Evolutionary conservation across 106 monocot species (phyloP), one percentile per base, ranked within the genome.

Genomic region (Acanthochlamys bracteata): DNA sequence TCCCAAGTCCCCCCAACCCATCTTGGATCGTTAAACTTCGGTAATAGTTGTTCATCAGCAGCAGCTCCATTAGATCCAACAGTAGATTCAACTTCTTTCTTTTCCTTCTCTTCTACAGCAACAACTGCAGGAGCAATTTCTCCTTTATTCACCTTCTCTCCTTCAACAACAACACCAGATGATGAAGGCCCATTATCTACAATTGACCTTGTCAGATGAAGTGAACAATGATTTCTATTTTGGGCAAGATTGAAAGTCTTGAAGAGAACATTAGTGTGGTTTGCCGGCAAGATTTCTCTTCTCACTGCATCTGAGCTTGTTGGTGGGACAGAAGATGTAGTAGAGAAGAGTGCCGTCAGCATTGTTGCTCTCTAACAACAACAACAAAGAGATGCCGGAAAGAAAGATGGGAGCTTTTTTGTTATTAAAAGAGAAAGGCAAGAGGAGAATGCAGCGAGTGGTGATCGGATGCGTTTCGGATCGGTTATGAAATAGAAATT

Each of bases 1-100:
- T 91, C 86, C 91, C 86, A 86, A 25, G 80, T 91, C 25, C 86
- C 86, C 11, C 64, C 64, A 7, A 75, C 73, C 91, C 91, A 91
- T 68, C 79, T 86, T 1, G 80, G 62, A 42, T 91, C 91, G 20
- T 59, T 71, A 45, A 86, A 91, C 68, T 53, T 71, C 9, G 49
- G 49, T 49, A 49, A 49, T 49, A 6, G 33, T 33, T 33, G 33
- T 3, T 1, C 33, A 33, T 49, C 49, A 49, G 49, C 49, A 17
- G 73, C 61, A 39, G 66, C 45, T 16, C 58, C 74, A 21, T 71
- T 69, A 0, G 25, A 43, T 10, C 46, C 66, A 42, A 61, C 24
- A 49, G 17, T 33, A 33, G 33, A 33, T 33, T 33, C 6, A 49
- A 14, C 49, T 24, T 11, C 59, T 4, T 24, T 20, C 20, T 23